Base-by-base conservation (phyloP, 352 stramenopile genomes). In the Pythium brachiatum region DNA sequence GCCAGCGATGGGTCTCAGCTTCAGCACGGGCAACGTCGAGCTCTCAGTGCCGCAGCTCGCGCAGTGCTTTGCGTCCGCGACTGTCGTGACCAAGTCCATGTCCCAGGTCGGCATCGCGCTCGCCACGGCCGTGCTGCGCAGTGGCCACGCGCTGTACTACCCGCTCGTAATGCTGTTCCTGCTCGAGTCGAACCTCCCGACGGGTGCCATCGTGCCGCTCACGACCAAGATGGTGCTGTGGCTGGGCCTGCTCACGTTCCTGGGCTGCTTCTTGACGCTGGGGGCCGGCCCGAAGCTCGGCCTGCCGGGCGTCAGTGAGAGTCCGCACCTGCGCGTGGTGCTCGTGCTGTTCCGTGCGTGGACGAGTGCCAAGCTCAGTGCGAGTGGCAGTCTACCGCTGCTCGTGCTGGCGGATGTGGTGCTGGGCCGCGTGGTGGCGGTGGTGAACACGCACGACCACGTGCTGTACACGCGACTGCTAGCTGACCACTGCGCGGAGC, bases 401-500 rank as follows among this genome's bases (percentile, higher is more conserved):
- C 46, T 88, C 16, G 54, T 81, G 18, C 51, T 68, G 20, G 79
- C 65, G 41, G 74, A 88, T 46, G 64, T 77, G 13, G 18, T 87
- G 15, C 65, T 85, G 15, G 66, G 70, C 6, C 68, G 66, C 36
- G 51, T 79, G 2, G 53, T 73, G 2, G 73, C 62, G 18, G 41
- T 75, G 13, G 66, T 83, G 13, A 72, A 58, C 26, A 59, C 76
- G 15, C 56, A 68, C 52, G 78, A 81, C 41, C 66, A 83, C 58
- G 46, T 85, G 12, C 44, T 83, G 20, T 48, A 85, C 23, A 76
- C 71, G 15, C 59, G 77, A 18, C 53, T 90, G 31, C 44, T 75
- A 41, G 77, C 73, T 16, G 69, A 84, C 26, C 64, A 83, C 32
- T 76, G 71, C 67, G 74, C 66, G 31, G 80, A 89, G 62, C 73